Evolutionary conservation across 331 rosid species (phyloP), one percentile per base, ranked within the genome.

Genomic region (Acacia concinna): DNA sequence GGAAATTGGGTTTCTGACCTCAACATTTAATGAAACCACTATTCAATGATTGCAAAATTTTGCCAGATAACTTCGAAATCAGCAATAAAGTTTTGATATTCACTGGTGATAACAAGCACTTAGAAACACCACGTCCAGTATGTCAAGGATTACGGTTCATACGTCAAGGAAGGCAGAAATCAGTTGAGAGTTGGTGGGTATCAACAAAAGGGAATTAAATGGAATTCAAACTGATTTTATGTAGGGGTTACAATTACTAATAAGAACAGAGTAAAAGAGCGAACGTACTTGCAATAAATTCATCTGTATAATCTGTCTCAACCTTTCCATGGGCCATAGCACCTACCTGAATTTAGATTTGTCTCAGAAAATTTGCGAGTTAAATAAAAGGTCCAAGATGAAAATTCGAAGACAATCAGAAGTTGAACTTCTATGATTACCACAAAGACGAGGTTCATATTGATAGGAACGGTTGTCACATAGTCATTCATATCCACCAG

Each of bases 311-410:
- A 73, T 89, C 94, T 0, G 90, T 76, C 82, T 91, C 95, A 81
- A 94, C 54, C 88, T 91, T 92, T 74, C 97, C 98, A 79, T 91
- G 91, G 80, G 98, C 91, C 97, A 92, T 91, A 43, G 97, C 98
- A 79, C 98, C 98, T 15, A 91, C 90, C 98, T 94, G 21, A 44
- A 43, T 78, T 71, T 31, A 15, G 37, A 60, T 46, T 38, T 69
- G 34, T 27, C 49, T 25, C 7, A 76, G 62, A 73, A 38, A 68
- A 66, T 5, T 65, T 6, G 7, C 14, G n/a, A 38, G 51, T 25
- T 8, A 54, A 41, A 67, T 15, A 40, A 41, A 62, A 51, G 8
- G 10, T 44, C 38, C 3, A 6, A 41, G 25, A 68, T 52, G n/a
- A 23, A 4, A 4, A 37, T 10, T 46, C 27, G 27, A 1, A 31